Evolutionary conservation across 73 alveolate genomes (phyloP).

Genomic region (Tetrahymena borealis): DNA sequence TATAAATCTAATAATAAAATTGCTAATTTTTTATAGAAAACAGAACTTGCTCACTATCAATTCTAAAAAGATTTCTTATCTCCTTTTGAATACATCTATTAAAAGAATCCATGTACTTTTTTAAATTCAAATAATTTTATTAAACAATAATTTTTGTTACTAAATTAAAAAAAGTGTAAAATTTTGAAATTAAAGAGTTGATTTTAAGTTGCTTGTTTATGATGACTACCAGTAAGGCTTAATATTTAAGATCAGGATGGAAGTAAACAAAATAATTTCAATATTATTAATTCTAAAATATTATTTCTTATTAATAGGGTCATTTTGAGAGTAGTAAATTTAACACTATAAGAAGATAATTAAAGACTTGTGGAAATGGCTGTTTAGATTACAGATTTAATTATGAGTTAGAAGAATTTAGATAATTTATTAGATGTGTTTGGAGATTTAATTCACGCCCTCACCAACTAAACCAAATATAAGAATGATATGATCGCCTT

Average conservation of each 20-base stretch:
- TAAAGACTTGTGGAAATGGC: neutral
- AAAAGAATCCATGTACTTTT: neutral
- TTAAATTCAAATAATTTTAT: neutral
- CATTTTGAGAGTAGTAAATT: constrained; percentile 33
- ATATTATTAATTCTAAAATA: too few relatives aligned
- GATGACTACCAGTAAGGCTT: constrained; percentile 16
- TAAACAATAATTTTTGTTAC: neutral
- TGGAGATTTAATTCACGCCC: constrained; percentile 35
- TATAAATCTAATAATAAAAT: neutral
- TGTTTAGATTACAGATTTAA: constrained; percentile 29
- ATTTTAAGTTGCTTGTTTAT: constrained; percentile 27
- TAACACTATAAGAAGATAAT: constrained; percentile 27
- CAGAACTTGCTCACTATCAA: constrained; percentile 63
- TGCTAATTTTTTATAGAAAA: constrained; percentile 1
- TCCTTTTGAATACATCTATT: constrained; percentile 66
- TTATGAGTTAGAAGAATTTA: constrained; percentile 16
- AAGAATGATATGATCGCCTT: constrained; percentile 10
- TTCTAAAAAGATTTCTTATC: constrained; percentile 70
- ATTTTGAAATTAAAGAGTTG: constrained; percentile 4
- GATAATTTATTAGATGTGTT: constrained; percentile 7
- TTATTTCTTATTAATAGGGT: constrained; percentile 3
- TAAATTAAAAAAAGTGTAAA: constrained; percentile 9
- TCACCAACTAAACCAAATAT: constrained; percentile 33
- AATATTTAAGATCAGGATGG: constrained; percentile 36
- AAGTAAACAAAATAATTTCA: neutral